phyloP scores from a whole-genome alignment of 164 flowering plant genomes.

The Umbilicus rupestris region DNA sequence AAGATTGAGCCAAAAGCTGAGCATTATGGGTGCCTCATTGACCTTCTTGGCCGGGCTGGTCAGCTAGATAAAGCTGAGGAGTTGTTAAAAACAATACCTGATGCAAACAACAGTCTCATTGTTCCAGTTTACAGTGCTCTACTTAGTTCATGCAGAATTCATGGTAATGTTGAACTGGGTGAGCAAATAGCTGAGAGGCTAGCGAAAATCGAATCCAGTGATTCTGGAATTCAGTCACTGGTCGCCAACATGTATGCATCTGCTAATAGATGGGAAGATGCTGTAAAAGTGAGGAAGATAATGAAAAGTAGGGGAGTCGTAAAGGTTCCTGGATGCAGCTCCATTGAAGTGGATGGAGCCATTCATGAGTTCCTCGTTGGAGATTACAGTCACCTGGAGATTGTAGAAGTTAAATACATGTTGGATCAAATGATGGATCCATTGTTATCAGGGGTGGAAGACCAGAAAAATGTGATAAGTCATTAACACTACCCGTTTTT shows the following conservation, averaged over 20 bases:
- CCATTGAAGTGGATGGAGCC: conserved; percentile 47
- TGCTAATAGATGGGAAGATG: conserved; percentile 67
- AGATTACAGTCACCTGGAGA: conserved; percentile 29
- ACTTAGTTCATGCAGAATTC: conserved; percentile 67
- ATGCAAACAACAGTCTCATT: conserved; percentile 20
- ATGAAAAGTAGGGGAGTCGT: conserved; percentile 50
- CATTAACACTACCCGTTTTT: too few relatives aligned
- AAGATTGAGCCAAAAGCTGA: conserved; percentile 58
- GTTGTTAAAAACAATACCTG: conserved; percentile 31
- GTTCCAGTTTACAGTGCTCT: conserved; percentile 63
- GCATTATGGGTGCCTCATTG: conserved; percentile 73
- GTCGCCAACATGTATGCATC: conserved; percentile 74
- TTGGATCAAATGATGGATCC: conserved; percentile 20
- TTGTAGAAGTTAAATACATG: conserved; percentile 20
- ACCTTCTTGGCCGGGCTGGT: conserved; percentile 72
- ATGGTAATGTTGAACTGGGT: conserved; percentile 62
- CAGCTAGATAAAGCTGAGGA: conserved; percentile 50
- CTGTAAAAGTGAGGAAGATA: conserved; percentile 43
- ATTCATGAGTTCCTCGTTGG: conserved; percentile 51
- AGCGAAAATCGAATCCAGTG: conserved; percentile 27
- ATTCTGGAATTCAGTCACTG: conserved; percentile 51
- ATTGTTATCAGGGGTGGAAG: conserved; percentile 17
- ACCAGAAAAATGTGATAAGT: background rate
- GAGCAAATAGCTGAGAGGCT: conserved; percentile 43
- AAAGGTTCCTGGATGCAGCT: conserved; percentile 71